A percentile compares a stretch with the other conserved stretches of the same genome.
Conservation (phyloP, 345 rosid species). For the Corchorus olitorius region DNA sequence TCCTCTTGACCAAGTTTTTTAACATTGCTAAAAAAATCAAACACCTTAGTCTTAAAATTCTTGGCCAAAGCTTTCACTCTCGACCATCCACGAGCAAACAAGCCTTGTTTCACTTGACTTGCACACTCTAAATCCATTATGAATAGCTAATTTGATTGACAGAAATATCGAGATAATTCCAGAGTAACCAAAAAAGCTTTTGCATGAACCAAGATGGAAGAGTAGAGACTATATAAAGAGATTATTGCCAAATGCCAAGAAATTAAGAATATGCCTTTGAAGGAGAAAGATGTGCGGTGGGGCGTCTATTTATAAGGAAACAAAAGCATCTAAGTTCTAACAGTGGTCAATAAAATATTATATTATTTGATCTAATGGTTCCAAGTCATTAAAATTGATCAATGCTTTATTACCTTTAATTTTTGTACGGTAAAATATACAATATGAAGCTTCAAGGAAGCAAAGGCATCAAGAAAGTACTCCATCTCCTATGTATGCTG, state of each 20-base stretch:
- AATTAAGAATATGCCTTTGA: slow-evolving; percentile 7
- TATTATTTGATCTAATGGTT: neutral
- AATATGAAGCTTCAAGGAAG: neutral
- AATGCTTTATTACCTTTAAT: no score
- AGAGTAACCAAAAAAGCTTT: neutral
- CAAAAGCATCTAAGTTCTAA: neutral
- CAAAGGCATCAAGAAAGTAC: neutral
- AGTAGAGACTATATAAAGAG: neutral
- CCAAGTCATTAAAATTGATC: neutral
- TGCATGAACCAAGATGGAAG: slow-evolving; percentile 1
- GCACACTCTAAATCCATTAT: slow-evolving; percentile 25
- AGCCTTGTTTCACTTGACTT: neutral
- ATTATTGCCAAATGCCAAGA: neutral
- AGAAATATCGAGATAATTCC: neutral
- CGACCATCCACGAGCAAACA: slow-evolving; percentile 13
- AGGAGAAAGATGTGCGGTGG: neutral
- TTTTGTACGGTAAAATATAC: slow-evolving; percentile 33
- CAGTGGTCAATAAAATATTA: neutral
- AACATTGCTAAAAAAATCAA: slow-evolving; percentile 22
- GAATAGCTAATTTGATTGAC: slow-evolving; percentile 3
- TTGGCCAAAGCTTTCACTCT: slow-evolving; percentile 22
- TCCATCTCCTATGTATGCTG: no score
- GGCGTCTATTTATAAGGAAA: slow-evolving; percentile 28
- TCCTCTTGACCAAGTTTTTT: slow-evolving; percentile 64
- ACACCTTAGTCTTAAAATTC: slow-evolving; percentile 20